Evolutionary conservation across 306 rosid species (phyloP).

Genomic region (Vicia villosa): DNA sequence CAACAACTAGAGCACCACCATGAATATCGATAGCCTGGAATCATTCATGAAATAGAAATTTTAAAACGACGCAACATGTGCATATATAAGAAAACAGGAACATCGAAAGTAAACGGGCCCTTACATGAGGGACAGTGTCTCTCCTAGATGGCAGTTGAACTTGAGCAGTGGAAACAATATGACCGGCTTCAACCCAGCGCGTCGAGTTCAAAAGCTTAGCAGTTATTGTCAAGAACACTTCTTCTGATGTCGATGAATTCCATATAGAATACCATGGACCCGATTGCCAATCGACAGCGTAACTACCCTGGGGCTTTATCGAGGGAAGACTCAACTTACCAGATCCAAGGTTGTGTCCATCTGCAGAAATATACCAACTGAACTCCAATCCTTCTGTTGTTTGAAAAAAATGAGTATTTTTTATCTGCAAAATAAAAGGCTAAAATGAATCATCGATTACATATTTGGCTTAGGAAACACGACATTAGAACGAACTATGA

Average conservation of each 20-base stretch:
- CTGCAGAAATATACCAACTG: slow-evolving; percentile 78
- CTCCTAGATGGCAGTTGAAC: slow-evolving; percentile 70
- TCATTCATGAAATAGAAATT: slow-evolving; percentile 20
- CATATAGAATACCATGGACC: slow-evolving; percentile 78
- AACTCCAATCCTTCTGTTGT: slow-evolving; percentile 80
- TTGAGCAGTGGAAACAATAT: slow-evolving; percentile 76
- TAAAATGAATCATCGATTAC: slow-evolving; percentile 21
- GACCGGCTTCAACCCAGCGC: slow-evolving; percentile 87
- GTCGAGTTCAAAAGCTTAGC: slow-evolving; percentile 70
- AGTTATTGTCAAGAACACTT: slow-evolving; percentile 58
- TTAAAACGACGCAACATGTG: slow-evolving; percentile 4
- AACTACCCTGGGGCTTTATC: slow-evolving; percentile 67
- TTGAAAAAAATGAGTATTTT: slow-evolving; percentile 69
- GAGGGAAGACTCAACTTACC: slow-evolving; percentile 64
- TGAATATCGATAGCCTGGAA: slow-evolving; percentile 61
- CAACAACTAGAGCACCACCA: slow-evolving; percentile 46
- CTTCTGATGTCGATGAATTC: slow-evolving; percentile 62
- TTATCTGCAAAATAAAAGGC: slow-evolving; percentile 57
- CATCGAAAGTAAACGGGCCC: not conserved
- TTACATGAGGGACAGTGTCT: slow-evolving; percentile 62
- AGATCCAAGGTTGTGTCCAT: slow-evolving; percentile 69
- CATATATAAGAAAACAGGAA: slow-evolving; percentile 3
- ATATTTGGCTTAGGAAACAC: slow-evolving; percentile 14
- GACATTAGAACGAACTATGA: slow-evolving; percentile 6
- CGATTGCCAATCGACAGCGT: slow-evolving; percentile 57